Evolutionary conservation across 2,329 filamentous ascomycete genomes (phyloP).

Genomic region (Amphichorda felina): DNA sequence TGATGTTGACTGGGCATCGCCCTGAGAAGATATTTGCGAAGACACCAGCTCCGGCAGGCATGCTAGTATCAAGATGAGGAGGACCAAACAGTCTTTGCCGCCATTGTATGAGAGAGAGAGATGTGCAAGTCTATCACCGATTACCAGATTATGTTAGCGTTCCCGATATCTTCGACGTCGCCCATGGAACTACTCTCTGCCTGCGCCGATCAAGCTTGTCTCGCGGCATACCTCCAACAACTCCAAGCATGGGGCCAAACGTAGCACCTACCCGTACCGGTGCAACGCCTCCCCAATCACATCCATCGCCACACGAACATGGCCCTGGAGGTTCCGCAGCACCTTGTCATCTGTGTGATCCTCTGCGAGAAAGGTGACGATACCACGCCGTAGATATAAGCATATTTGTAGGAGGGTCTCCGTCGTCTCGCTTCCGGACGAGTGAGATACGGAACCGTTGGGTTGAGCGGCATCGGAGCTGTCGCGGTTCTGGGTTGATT

Average conservation of each 20-base stretch:
- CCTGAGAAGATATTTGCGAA: conserved; percentile 16
- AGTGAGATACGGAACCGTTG: too few relatives aligned
- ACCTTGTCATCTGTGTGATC: conserved; percentile 37
- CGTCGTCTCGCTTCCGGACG: background rate
- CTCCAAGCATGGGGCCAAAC: background rate
- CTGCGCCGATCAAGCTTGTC: background rate
- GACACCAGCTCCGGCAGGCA: conserved; percentile 25
- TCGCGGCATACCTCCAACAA: background rate
- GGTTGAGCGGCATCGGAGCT: too few relatives aligned
- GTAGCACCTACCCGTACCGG: conserved; percentile 54
- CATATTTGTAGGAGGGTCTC: background rate
- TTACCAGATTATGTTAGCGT: conserved; percentile 1
- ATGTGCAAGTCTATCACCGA: conserved; percentile 49
- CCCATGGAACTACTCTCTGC: too few relatives aligned
- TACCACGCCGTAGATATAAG: conserved; percentile 19
- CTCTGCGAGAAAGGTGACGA: conserved; percentile 55
- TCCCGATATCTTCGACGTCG: background rate
- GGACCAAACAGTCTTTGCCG: conserved; percentile 92
- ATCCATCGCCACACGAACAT: conserved; percentile 59
- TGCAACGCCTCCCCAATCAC: conserved; percentile 67
- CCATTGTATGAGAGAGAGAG: conserved; percentile 93
- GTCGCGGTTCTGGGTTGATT: too few relatives aligned
- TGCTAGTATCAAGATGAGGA: conserved; percentile 77
- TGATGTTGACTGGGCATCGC: conserved; percentile 6
- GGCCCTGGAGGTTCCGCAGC: conserved; percentile 56